A percentile compares a stretch with the other conserved stretches of the same genome.
phyloP scores from a whole-genome alignment of 352 stramenopile species.

The Saprolegnia diclina region DNA sequence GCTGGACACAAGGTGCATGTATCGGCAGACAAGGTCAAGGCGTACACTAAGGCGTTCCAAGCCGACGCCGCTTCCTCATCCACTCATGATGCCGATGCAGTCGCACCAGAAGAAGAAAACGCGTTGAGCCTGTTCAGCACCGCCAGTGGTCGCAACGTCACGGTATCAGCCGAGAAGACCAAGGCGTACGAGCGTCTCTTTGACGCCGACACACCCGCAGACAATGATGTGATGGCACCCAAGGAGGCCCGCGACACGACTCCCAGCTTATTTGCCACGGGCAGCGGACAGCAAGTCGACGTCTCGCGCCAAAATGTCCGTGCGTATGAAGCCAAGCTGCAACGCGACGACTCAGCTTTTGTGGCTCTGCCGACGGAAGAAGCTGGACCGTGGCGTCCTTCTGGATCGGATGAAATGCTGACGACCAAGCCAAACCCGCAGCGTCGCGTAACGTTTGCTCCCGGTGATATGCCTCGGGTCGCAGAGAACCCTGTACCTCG shows the following conservation, averaged over 20 bases:
- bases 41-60: neutral
- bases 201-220: neutral
- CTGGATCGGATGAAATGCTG: neutral
- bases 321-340: neutral
- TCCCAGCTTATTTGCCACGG: slow-evolving; percentile 10
- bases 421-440: neutral
- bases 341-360: neutral
- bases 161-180: slow-evolving; percentile 12
- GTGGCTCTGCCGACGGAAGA: too few relatives aligned
- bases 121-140: neutral
- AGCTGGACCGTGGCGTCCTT: neutral
- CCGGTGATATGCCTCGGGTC: neutral
- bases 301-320: neutral
- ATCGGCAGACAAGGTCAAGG: slow-evolving; percentile 1
- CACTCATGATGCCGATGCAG: too few relatives aligned
- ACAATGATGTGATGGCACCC: neutral
- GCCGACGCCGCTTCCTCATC: neutral
- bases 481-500: neutral
- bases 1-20: neutral
- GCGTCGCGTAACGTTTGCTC: neutral
- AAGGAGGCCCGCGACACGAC: neutral
- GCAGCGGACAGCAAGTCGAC: neutral
- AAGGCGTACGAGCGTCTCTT: slow-evolving; percentile 6
- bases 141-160: slow-evolving; percentile 4
- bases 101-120: too few relatives aligned